These are phyloP conservation scores for Scedosporium dehoogii DNA, from an alignment of 2,329 filamentous ascomycete genomes.

Conservation along the genomic window DNA sequence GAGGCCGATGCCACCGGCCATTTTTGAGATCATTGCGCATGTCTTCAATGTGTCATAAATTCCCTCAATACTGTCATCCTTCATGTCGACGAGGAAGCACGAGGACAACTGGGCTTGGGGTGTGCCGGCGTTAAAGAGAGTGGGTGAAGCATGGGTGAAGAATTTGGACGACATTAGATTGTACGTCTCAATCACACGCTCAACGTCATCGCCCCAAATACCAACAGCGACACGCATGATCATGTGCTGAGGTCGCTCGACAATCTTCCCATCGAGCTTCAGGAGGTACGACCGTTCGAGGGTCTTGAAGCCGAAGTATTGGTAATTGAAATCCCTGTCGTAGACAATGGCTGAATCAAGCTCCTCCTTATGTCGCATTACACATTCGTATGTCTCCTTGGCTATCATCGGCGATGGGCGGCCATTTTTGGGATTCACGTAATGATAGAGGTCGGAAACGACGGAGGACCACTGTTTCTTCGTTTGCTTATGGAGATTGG, in stretches of 20 bases:
- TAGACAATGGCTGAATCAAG: slow-evolving; percentile 98
- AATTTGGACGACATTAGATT: slow-evolving; percentile 98
- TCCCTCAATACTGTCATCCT: slow-evolving; percentile 97
- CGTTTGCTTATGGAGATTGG: slow-evolving; percentile 99
- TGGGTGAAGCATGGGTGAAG: slow-evolving; percentile 97
- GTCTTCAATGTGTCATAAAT: slow-evolving; percentile 99
- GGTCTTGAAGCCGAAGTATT: slow-evolving; percentile 99
- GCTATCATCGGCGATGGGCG: slow-evolving; percentile 89
- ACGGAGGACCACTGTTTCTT: slow-evolving; percentile 99
- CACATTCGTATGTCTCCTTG: slow-evolving; percentile 76
- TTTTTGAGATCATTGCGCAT: slow-evolving; percentile 99
- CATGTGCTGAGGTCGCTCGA: slow-evolving; percentile 97
- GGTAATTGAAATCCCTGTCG: slow-evolving; percentile 99
- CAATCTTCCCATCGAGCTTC: slow-evolving; percentile 90
- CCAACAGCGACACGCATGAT: slow-evolving; percentile 98
- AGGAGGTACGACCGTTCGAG: slow-evolving; percentile 95
- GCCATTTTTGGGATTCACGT: slow-evolving; percentile 88
- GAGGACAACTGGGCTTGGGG: slow-evolving; percentile 91
- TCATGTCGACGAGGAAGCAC: slow-evolving; percentile 99
- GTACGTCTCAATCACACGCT: slow-evolving; percentile 94
- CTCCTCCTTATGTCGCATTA: slow-evolving; percentile 94
- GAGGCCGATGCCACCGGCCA: slow-evolving; percentile 92
- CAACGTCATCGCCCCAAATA: slow-evolving; percentile 90
- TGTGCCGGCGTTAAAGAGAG: slow-evolving; percentile 95
- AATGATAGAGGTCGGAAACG: slow-evolving; percentile 86